These are phyloP conservation scores for Calonectria ilicicola DNA, from an alignment of 2,329 filamentous ascomycete genomes.

Conservation along the genomic window DNA sequence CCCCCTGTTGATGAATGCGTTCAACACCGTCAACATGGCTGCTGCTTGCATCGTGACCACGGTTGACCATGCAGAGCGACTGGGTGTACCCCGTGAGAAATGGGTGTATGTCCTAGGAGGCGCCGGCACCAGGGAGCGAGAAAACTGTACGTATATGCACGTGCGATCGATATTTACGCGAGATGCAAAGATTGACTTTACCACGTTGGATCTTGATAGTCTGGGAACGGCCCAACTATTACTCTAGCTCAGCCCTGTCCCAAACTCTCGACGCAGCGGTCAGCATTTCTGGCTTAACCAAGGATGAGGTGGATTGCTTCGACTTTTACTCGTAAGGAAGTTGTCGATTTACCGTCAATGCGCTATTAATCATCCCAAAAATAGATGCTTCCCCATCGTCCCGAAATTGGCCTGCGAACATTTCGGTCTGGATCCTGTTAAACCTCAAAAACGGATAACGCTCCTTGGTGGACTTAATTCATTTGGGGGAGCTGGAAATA, in stretches of 20 bases:
- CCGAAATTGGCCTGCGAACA: conserved; percentile 74
- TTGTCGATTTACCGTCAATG: fast-evolving
- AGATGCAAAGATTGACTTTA: background rate
- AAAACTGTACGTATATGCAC: conserved; percentile 55
- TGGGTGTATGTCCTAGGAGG: conserved; percentile 76
- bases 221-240: conserved; percentile 71
- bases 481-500: conserved; percentile 78
- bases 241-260: conserved; percentile 69
- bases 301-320: conserved; percentile 67
- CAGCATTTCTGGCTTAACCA: conserved; percentile 56
- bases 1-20: conserved; percentile 77
- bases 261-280: conserved; percentile 68
- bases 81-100: conserved; percentile 65
- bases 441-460: conserved; percentile 65
- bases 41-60: conserved; percentile 72
- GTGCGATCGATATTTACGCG: fast-evolving
- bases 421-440: conserved; percentile 62
- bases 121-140: conserved; percentile 70
- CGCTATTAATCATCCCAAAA: fast-evolving
- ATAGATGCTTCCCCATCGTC: conserved; percentile 77
- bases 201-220: conserved; percentile 53
- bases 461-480: conserved; percentile 75
- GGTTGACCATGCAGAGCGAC: conserved; percentile 61
- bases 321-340: conserved; percentile 70
- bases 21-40: conserved; percentile 76